Evolutionary conservation across 2,329 filamentous ascomycete genomes (phyloP), one percentile per base, ranked within the genome.

Genomic region (Chaetomium globosum): DNA sequence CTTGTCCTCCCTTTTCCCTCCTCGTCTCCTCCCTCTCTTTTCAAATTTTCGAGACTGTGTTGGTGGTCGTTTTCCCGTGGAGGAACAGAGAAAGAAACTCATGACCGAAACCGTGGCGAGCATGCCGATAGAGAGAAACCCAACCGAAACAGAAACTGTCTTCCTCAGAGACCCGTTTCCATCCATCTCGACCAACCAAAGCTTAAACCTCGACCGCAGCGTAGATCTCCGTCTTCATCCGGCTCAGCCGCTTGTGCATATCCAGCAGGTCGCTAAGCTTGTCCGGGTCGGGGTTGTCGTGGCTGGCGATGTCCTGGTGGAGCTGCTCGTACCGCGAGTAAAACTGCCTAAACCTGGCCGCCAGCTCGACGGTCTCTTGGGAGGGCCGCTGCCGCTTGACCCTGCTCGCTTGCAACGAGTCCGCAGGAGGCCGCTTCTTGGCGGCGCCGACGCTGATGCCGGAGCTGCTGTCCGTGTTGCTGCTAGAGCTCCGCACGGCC

Each of bases 201-300:
- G 62, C 73, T 77, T 73, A 74, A 79, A 53, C 63, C 53, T 65
- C 66, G 74, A 63, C 81, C 79, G 68, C 75, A 76, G 62, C 59
- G 70, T 86, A 83, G 53, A 89, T 88, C 65, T 86, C 80, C 68
- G 74, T 77, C 79, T 89, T 89, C 81, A 88, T 82, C n/a, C 69
- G 69, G 68, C 81, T 78, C 56, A 89, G 75, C 39, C 81, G 78
- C 31, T 80, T 76, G 63, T 84, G 82, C 85, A 88, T 84, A 16
- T 83, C 80, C 33, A 82, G 71, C 54, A 89, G 73, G 56, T 82
- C 74, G 6, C 77, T 76, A 59, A 88, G 74, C 72, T 84, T 82
- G 19, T 82, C 78, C 64, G 81, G 77, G 0, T 81, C 80, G 3
- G 86, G 84, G 59, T 85, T 79, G 46, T 80, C 78, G 68, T 83